Percentiles rank a stretch among this genome's conserved stretches.
These are phyloP conservation scores for Selaginella tamariscina DNA, from an alignment of 75 land plant genomes.

Conservation along the genomic window DNA sequence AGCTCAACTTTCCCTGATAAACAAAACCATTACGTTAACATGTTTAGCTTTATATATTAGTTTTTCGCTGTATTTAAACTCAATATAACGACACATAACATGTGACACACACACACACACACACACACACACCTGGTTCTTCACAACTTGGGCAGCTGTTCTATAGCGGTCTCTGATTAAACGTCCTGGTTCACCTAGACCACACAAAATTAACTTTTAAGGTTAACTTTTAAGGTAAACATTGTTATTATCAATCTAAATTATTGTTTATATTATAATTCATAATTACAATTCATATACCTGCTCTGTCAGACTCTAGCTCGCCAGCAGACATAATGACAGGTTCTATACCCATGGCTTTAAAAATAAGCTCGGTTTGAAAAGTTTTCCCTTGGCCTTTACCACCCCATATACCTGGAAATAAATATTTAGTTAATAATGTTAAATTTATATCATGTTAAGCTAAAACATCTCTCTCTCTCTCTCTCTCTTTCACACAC, in stretches of 20 bases:
- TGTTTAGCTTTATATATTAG: too few species aligned
- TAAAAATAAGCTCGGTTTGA: slow-evolving; percentile 86
- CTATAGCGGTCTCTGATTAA: slow-evolving; percentile 85
- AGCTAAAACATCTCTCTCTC: too few species aligned
- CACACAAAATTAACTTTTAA: background rate
- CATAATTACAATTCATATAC: slow-evolving; percentile 19
- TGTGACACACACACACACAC: too few species aligned
- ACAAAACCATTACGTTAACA: too few species aligned
- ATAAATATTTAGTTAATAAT: too few species aligned
- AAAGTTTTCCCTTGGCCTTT: slow-evolving; percentile 97
- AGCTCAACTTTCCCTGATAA: slow-evolving; percentile 82
- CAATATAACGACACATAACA: too few species aligned
- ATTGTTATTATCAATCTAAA: background rate
- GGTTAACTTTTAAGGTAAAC: background rate
- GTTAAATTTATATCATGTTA: too few species aligned
- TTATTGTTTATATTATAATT: background rate
- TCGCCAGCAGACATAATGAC: slow-evolving; percentile 95
- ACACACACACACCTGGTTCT: slow-evolving; percentile 68
- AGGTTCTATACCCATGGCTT: slow-evolving; percentile 78
- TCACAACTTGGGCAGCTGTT: slow-evolving; percentile 80
- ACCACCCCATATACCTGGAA: slow-evolving; percentile 89
- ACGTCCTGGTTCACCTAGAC: slow-evolving; percentile 78
- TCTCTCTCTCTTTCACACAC: too few species aligned
- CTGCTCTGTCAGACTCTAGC: slow-evolving; percentile 91
- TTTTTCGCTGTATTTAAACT: too few species aligned